These are phyloP conservation scores for Saturnispora sekii DNA, from an alignment of 805 yeast species.

Conservation along the genomic window DNA sequence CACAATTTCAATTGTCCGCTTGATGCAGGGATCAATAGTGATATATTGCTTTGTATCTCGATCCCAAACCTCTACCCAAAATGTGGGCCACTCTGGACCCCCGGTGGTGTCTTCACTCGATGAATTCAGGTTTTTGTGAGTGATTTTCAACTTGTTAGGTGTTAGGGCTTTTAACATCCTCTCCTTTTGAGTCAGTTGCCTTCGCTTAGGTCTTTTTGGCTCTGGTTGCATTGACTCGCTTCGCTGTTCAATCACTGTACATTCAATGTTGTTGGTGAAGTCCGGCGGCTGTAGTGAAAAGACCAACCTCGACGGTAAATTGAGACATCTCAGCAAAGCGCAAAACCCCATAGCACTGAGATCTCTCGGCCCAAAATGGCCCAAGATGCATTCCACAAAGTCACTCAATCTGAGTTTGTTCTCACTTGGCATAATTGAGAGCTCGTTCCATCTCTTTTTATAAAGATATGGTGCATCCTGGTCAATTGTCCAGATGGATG, in stretches of 20 bases:
- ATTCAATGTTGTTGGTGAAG: slow-evolving; percentile 37
- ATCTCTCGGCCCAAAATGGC: slow-evolving; percentile 63
- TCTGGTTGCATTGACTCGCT: slow-evolving; percentile 10
- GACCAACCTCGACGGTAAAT: slow-evolving; percentile 63
- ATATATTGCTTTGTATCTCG: slow-evolving; percentile 62
- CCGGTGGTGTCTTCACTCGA: slow-evolving; percentile 1
- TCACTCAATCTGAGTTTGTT: slow-evolving; percentile 28
- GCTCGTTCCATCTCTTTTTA: slow-evolving; percentile 41
- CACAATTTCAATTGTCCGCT: slow-evolving; percentile 52
- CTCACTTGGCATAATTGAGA: slow-evolving; percentile 16
- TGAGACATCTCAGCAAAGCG: slow-evolving; percentile 58
- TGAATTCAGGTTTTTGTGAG: slow-evolving; percentile 1
- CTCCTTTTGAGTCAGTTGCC: slow-evolving; percentile 18
- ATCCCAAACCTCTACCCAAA: slow-evolving; percentile 96
- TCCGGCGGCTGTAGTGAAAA: slow-evolving; percentile 90
- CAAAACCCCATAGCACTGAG: slow-evolving; percentile 83
- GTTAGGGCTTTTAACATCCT: slow-evolving; percentile 21
- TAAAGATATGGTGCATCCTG: slow-evolving; percentile 38
- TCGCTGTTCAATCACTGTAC: slow-evolving; percentile 2
- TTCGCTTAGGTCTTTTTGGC: not conserved
- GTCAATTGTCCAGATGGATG: slow-evolving; percentile 21
- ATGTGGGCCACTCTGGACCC: slow-evolving; percentile 46
- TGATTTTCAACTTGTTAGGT: slow-evolving; percentile 18
- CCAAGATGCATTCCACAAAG: slow-evolving; percentile 35
- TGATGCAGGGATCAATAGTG: slow-evolving; percentile 73